phyloP scores from a whole-genome alignment of 257 asterid species.

The Fraxinus anomala region DNA sequence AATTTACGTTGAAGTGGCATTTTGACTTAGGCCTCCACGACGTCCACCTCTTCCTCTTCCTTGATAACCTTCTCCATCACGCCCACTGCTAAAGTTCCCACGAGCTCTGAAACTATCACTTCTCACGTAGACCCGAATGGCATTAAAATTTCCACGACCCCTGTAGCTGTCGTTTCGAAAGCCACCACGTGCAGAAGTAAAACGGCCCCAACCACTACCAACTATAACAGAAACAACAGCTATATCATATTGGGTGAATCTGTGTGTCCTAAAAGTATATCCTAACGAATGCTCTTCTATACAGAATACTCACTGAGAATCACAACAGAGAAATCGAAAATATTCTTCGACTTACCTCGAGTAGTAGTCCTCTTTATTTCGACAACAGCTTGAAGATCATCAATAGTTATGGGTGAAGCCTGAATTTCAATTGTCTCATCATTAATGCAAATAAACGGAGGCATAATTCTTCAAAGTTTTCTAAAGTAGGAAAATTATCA shows the following conservation, averaged over 20 bases:
- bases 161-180: conserved; percentile 59
- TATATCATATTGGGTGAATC: conserved; percentile 12
- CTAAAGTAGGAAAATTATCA: conserved; percentile 16
- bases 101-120: conserved; percentile 59
- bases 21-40: conserved; percentile 35
- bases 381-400: conserved; percentile 59
- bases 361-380: conserved; percentile 83
- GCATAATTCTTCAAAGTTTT: not conserved
- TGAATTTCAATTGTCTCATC: conserved; percentile 24
- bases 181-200: conserved; percentile 58
- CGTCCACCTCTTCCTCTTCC: conserved; percentile 48
- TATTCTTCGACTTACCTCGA: conserved; percentile 51
- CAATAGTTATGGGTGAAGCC: conserved; percentile 77
- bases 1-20: conserved; percentile 24
- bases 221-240: conserved; percentile 37
- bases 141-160: conserved; percentile 56
- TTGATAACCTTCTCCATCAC: conserved; percentile 47
- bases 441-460: not conserved
- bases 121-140: conserved; percentile 57
- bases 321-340: not conserved
- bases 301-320: not conserved
- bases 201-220: conserved; percentile 63
- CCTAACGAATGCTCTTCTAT: not conserved
- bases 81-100: conserved; percentile 40
- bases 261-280: not conserved